Conservation (phyloP, 2,329 filamentous ascomycete species). For the Microcera coccophila region DNA sequence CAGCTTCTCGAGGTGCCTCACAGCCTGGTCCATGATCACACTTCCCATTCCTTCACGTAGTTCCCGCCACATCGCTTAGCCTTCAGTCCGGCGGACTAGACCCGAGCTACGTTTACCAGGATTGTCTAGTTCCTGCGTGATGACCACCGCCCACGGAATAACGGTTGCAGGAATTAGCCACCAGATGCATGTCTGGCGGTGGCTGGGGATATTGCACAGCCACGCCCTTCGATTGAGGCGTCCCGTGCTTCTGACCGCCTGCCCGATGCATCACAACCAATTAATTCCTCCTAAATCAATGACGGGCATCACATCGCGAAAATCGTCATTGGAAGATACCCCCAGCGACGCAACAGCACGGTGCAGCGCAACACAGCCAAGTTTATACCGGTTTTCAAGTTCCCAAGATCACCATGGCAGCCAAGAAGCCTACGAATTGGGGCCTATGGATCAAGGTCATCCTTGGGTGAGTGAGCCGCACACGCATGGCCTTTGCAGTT, state of each 20-base stretch:
- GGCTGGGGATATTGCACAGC: slow-evolving; percentile 11
- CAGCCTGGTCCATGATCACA: no score
- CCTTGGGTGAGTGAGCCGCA: slow-evolving; percentile 54
- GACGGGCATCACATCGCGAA: slow-evolving; percentile 28
- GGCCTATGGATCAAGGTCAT: slow-evolving; percentile 66
- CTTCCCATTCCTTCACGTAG: no score
- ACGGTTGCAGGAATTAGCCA: no score
- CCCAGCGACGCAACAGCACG: not conserved
- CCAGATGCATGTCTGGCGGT: no score
- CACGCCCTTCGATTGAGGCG: slow-evolving; percentile 5
- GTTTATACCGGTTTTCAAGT: no score
- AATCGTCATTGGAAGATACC: slow-evolving; percentile 26
- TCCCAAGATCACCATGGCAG: slow-evolving; percentile 33
- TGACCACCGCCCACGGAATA: no score
- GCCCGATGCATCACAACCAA: slow-evolving; percentile 11
- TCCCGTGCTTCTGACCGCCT: slow-evolving; percentile 18
- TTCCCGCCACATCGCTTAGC: no score
- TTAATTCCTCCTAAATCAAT: slow-evolving; percentile 28
- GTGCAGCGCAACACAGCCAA: slow-evolving; percentile 3
- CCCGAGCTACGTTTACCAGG: no score
- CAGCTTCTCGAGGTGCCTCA: slow-evolving; percentile 1
- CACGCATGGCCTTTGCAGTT: slow-evolving; percentile 8
- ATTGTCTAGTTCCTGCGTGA: no score
- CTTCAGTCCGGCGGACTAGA: no score
- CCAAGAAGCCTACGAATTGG: slow-evolving; percentile 52